Conservation (phyloP, 2,329 filamentous ascomycete species). For the Claviceps lovelessii region DNA sequence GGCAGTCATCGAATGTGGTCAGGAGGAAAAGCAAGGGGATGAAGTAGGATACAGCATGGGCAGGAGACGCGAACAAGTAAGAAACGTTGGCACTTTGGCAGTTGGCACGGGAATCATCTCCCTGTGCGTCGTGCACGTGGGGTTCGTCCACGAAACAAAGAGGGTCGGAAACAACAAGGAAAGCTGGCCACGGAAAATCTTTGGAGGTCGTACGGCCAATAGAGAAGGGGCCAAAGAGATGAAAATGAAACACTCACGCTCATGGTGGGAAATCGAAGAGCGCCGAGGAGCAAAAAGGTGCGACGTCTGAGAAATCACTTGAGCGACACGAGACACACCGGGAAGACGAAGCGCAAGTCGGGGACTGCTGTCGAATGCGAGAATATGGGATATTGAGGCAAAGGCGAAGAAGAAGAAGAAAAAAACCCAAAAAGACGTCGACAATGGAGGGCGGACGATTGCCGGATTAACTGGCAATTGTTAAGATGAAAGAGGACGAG, state of each 20-base stretch:
- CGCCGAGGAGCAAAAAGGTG: background rate
- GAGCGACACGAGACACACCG: background rate
- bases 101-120: too few species aligned
- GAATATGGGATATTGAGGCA: background rate
- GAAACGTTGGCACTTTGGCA: background rate
- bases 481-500: slow-evolving; percentile 2
- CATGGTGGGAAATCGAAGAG: slow-evolving; percentile 11
- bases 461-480: background rate
- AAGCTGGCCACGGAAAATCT: background rate
- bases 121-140: background rate
- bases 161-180: background rate
- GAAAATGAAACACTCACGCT: slow-evolving; percentile 16
- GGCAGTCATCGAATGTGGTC: background rate
- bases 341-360: background rate
- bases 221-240: slow-evolving; percentile 8
- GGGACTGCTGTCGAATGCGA: background rate
- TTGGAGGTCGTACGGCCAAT: slow-evolving; percentile 10
- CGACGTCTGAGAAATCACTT: background rate
- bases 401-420: background rate
- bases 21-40: background rate
- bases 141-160: background rate
- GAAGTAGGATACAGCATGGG: background rate
- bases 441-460: background rate
- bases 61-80: background rate
- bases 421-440: background rate